Evolutionary conservation across 805 yeast genomes (phyloP).

Genomic region (Kodamaea neixiangensis): DNA sequence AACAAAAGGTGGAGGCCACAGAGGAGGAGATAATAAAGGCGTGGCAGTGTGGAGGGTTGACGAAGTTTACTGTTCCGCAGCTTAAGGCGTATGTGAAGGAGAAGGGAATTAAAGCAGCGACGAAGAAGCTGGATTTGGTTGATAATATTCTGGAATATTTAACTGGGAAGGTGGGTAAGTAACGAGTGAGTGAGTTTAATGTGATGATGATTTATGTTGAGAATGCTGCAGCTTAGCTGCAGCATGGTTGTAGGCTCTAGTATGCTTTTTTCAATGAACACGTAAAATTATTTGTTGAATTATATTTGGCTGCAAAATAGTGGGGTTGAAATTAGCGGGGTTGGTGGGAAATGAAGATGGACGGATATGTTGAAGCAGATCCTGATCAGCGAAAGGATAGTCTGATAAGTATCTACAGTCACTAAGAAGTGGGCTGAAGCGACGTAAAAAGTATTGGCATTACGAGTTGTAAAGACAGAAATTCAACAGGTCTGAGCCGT

Average conservation of each 20-base stretch:
- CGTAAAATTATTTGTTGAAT: background rate
- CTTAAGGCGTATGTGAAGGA: slow-evolving; percentile 40
- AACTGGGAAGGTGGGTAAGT: slow-evolving; percentile 6
- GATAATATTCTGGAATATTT: slow-evolving; percentile 40
- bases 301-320: slow-evolving; percentile 5
- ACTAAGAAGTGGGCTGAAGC: no score
- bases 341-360: background rate
- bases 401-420: background rate
- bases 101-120: slow-evolving; percentile 31
- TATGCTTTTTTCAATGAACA: no score
- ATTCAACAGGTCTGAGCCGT: no score
- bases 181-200: background rate
- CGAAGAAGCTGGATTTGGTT: slow-evolving; percentile 45
- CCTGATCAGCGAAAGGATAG: no score
- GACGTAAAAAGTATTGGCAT: no score
- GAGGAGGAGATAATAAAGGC: slow-evolving; percentile 42
- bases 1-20: slow-evolving; percentile 13
- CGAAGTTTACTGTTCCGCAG: slow-evolving; percentile 43
- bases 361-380: no score
- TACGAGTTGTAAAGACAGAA: no score
- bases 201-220: no score
- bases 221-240: no score
- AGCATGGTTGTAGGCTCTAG: no score
- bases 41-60: slow-evolving; percentile 40
- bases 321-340: background rate